Base-by-base conservation (phyloP, 495 filamentous ascomycete genomes). In the Trichocladium antarcticum region DNA sequence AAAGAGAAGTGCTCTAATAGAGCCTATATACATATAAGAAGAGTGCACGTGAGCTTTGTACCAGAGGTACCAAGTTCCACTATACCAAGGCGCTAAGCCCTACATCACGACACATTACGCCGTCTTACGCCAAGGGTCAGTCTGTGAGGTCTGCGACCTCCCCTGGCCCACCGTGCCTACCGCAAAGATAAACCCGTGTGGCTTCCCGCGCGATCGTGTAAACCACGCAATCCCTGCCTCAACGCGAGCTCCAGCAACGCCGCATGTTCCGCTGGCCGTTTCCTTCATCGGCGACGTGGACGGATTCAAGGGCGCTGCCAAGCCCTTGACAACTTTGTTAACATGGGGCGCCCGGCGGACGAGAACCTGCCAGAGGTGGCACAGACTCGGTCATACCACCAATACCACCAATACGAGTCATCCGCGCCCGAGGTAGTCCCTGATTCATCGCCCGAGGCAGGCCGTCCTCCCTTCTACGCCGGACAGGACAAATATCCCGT, bases 301-400 rank as follows among this genome's bases (percentile, higher is more conserved):
- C 14, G 1, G 35, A 19, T 19, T 37, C n/a, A 8, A 27, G 8
- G 24, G 3, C 4, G 8, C 24, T 27, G 4, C 8, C 24, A 27
- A 27, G 24, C 24, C 24, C 24, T 27, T 27, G 24, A 27, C 24
- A 27, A 27, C 24, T 11, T 37, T 47, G 7, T 43, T 38, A 45
- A 42, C 0, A 62, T 59, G 59, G 54, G 52, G 10, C 47, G 36
- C 15, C 45, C 31, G 20, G 19, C 53, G 15, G 57, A 58, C 37
- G 57, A 60, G 12, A 35, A 58, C 54, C 53, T 57, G 35, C 60
- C 60, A 12, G 60, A 62, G 60, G 60, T 59, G 12, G 49, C 51
- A n/a, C 37, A 22, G 1, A 11, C 29, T 4, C 41, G 19, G 32
- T 32, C 28, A 10, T 24, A 34, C 6, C 22, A 14, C 6, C 19